Base-by-base conservation (phyloP, 2,329 filamentous ascomycete species). In the Calonectria ilicicola region DNA sequence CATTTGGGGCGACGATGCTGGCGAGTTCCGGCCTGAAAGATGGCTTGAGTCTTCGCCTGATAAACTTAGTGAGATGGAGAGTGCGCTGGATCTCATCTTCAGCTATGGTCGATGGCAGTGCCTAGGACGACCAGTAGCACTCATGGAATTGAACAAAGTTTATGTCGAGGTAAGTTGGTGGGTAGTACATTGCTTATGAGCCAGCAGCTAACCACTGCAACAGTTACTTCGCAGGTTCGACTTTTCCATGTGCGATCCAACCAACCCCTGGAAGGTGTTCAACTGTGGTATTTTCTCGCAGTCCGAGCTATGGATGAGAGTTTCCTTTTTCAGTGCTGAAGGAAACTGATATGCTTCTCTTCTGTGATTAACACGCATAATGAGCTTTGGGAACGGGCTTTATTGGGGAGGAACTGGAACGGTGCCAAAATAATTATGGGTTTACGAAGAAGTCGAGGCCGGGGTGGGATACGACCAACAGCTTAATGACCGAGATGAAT, bases 41-140 rank as follows among this genome's bases (percentile, higher is more conserved):
- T 85, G 83, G 83, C 75, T 89, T 3, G 81, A 86, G 1, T 81
- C 78, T 0, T 51, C 76, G 0, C 71, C 76, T 1, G 84, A 84
- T 26, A 80, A 79, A 32, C 56, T 81, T 0, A 80, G 72, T 17
- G 72, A 75, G 38, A 85, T 84, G 83, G 83, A 86, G 71, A 77
- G 76, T 44, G 81, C 81, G 0, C 68, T 84, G 19, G 85, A 86
- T 17, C 68, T 86, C 12, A 78, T 85, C 0, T 86, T 86, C 67
- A 81, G 84, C 2, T 82, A 83, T 27, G 85, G 86, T 0, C 69
- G 81, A 4, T 86, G 82, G 80, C 79, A 81, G 49, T 87, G 85
- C 51, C 72, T 86, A 15, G 85, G 85, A 1, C 80, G 82, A 5
- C 81, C 80, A 0, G 79, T 86, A 27, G 84, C 85, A 1, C 64